Base-by-base conservation (phyloP, 768 basidiomycete species). In the Lactarius quietus region DNA sequence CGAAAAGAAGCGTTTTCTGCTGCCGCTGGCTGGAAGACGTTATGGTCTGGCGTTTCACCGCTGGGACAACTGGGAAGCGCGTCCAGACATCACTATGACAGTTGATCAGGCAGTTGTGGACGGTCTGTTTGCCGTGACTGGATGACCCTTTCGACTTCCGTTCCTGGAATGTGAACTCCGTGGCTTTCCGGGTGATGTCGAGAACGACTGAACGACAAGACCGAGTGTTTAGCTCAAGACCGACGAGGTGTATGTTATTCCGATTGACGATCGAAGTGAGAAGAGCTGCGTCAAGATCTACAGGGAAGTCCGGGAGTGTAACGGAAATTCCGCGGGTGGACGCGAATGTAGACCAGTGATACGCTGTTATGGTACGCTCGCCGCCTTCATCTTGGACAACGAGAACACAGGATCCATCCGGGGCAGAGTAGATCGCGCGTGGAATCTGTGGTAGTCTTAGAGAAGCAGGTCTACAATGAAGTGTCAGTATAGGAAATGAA, bases 271-370 rank as follows among this genome's bases (percentile, higher is more conserved):
- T 62, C 0, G 86, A 86, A 0, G 84, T 85, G 14, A 83, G 20
- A 56, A 72, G 51, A 12, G 75, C 69, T 6, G 69, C 69, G 2
- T 73, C 69, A 4, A 67, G 59, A 14, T 60, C 59, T 20, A 64
- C 53, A 7, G 69, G 63, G 15, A 74, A 67, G 0, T 69, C 65
- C 0, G 73, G 75, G 17, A 82, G 60, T 15, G 75, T 66, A 1
- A 84, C 69, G 0, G 52, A 26, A 28, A 80, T 80, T 18, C 84
- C 85, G 12, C 75, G 69, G 0, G 78, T 75, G 0, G 82, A 80
- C 1, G 85, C 85, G 64, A 87, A 85, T 0, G 83, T 83, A 8
- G 73, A 75, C 83, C 82, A 85, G 68, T 86, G 86, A 65, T 82
- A 85, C 0, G 81, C 79, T 2, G 73, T 77, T 3, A 82, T 36